phyloP scores from a whole-genome alignment of 2,329 filamentous ascomycete species.

The Pyrenophora tritici-repentis region DNA sequence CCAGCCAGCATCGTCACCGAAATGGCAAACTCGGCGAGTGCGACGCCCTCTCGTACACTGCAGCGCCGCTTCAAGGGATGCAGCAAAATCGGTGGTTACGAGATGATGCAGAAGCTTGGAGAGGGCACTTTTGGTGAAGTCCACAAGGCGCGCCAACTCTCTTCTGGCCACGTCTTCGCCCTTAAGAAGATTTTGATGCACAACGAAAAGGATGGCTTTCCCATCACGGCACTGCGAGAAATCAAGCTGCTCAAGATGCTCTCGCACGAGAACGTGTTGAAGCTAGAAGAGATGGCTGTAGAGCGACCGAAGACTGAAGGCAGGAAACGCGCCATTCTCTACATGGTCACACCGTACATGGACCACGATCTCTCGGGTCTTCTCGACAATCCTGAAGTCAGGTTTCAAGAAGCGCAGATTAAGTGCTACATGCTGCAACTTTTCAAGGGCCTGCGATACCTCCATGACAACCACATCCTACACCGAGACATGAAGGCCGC shows the following conservation, averaged over 20 bases:
- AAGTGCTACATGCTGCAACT: constrained; percentile 98
- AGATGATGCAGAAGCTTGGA: constrained; percentile 80
- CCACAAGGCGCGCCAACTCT: constrained; percentile 81
- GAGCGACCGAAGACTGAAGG: constrained; percentile 68
- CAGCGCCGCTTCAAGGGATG: constrained; percentile 76
- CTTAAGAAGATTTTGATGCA: constrained; percentile 99
- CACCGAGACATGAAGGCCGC: constrained; percentile 99
- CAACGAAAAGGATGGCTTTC: constrained; percentile 98
- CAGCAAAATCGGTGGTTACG: constrained; percentile 80
- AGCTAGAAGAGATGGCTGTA: constrained; percentile 93
- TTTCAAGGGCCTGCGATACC: constrained; percentile 83
- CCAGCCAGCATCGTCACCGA: constrained; percentile 1
- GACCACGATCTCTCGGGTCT: constrained; percentile 97
- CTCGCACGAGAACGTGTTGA: constrained; percentile 86
- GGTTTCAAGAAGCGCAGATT: constrained; percentile 86
- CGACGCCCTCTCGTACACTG: constrained; percentile 55
- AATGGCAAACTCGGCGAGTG: constrained; percentile 27
- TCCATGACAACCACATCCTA: constrained; percentile 83
- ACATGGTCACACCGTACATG: constrained; percentile 99
- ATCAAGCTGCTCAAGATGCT: constrained; percentile 96
- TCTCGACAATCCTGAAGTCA: constrained; percentile 89
- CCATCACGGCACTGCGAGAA: constrained; percentile 96
- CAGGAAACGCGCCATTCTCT: constrained; percentile 76
- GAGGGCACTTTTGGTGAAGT: constrained; percentile 98
- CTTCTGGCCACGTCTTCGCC: constrained; percentile 76